These are phyloP conservation scores for Naganishia onofrii DNA, from an alignment of 768 basidiomycete genomes.

Conservation along the genomic window DNA sequence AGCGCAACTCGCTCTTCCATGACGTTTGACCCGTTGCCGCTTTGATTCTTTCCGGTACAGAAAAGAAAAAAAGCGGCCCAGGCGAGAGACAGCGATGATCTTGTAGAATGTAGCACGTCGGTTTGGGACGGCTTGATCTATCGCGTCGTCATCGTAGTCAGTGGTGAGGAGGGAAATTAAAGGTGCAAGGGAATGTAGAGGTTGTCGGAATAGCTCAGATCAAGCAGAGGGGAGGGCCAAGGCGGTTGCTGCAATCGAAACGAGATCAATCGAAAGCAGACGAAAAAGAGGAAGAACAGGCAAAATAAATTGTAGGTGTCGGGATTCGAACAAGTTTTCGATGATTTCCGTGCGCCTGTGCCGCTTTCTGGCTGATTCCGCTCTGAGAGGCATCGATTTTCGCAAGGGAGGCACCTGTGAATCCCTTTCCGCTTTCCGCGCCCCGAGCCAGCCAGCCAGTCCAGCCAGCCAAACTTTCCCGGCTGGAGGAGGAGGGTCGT, in stretches of 20 bases:
- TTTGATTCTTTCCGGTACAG: neutral
- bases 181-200: too few relatives aligned
- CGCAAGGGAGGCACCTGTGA: neutral
- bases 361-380: neutral
- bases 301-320: neutral
- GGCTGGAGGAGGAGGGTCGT: neutral
- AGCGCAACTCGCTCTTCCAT: conserved; percentile 22
- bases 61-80: neutral
- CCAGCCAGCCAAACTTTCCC: neutral
- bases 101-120: neutral
- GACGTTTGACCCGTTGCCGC: conserved; percentile 11
- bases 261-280: neutral
- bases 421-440: too few relatives aligned
- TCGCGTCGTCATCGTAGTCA: conserved; percentile 21
- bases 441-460: neutral
- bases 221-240: too few relatives aligned
- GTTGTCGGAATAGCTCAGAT: too few relatives aligned
- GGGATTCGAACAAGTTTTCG: neutral
- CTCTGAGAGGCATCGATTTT: neutral
- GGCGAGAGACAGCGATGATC: conserved; percentile 25
- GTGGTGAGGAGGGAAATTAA: neutral
- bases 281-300: neutral
- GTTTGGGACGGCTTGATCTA: neutral
- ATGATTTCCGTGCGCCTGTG: neutral
- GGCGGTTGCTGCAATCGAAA: too few relatives aligned